Conservation (phyloP, 306 rosid species). For the Rosa chinensis region DNA sequence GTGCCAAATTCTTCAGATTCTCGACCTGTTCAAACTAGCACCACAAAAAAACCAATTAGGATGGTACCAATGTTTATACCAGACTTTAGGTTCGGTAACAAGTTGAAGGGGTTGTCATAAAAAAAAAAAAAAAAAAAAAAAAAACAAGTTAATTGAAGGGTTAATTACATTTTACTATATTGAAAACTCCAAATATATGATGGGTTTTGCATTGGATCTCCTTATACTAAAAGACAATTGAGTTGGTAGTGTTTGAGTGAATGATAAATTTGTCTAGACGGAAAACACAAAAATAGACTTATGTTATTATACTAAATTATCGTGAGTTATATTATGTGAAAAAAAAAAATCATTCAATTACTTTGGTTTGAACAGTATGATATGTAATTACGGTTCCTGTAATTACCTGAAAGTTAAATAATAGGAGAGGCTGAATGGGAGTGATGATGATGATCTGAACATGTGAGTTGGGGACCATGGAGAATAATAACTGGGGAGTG, state of each 20-base stretch:
- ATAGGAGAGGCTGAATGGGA: background rate
- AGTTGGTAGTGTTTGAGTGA: background rate
- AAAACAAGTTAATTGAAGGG: background rate
- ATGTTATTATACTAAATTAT: too few relatives aligned
- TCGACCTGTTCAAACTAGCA: background rate
- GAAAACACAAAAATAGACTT: too few relatives aligned
- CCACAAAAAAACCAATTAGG: background rate
- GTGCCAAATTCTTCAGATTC: slow-evolving; percentile 10
- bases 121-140: too few relatives aligned
- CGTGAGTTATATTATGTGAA: too few relatives aligned
- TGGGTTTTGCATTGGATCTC: background rate
- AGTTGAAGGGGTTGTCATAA: background rate
- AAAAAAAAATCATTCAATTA: background rate
- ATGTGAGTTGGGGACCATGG: slow-evolving; percentile 17
- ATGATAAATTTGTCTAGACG: background rate
- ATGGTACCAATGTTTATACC: background rate
- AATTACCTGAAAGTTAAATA: background rate
- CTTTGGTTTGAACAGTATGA: background rate
- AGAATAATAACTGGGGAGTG: slow-evolving; percentile 10
- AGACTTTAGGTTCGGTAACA: background rate
- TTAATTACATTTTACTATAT: background rate
- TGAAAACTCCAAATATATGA: background rate
- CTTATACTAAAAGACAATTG: background rate
- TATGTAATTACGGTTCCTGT: background rate
- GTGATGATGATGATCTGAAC: slow-evolving; percentile 2